These are phyloP conservation scores for Dendrobium catenatum DNA, from an alignment of 106 monocot genomes.

Conservation along the genomic window DNA sequence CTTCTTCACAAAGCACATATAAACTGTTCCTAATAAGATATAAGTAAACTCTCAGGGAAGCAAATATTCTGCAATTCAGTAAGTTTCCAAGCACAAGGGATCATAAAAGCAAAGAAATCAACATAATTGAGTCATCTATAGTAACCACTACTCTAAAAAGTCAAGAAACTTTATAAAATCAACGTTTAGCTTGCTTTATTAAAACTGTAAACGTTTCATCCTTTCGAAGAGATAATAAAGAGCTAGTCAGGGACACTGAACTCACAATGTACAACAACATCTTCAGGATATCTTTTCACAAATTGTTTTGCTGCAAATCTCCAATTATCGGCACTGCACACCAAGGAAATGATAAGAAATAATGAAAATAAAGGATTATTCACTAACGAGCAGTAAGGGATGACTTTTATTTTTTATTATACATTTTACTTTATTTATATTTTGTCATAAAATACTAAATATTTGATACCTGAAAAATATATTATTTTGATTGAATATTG, in stretches of 20 bases:
- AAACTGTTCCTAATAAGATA: too few species aligned
- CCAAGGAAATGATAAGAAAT: not conserved
- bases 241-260: not conserved
- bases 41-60: too few species aligned
- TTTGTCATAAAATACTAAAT: too few species aligned
- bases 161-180: not conserved
- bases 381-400: not conserved
- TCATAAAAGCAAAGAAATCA: not conserved
- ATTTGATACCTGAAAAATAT: too few species aligned
- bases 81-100: too few species aligned
- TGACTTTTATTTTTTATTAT: too few species aligned
- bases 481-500: too few species aligned
- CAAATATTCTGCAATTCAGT: too few species aligned
- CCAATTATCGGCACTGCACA: conserved; percentile 76
- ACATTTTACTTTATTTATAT: too few species aligned
- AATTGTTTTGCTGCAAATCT: conserved; percentile 79
- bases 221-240: not conserved
- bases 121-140: not conserved
- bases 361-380: not conserved
- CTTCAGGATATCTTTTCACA: conserved; percentile 65
- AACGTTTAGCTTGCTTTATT: not conserved
- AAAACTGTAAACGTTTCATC: not conserved
- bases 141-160: not conserved
- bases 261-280: conserved; percentile 77
- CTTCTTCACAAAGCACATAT: too few species aligned